Evolutionary conservation across 2,329 filamentous ascomycete genomes (phyloP).

Genomic region (Emericellopsis atlantica): DNA sequence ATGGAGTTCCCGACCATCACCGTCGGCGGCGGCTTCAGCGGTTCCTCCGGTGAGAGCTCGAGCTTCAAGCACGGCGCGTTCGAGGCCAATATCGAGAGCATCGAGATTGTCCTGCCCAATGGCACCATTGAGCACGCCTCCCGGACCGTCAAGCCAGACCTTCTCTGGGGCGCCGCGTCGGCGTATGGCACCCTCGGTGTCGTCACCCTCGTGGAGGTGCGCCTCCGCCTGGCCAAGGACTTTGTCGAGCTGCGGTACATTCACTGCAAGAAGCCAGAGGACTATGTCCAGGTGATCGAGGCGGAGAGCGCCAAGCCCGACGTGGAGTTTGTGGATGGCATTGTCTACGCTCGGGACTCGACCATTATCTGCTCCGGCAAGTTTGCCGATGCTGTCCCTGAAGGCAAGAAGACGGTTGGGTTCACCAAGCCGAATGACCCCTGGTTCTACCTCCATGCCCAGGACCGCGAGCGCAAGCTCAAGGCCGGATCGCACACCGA

Average conservation of each 20-base stretch:
- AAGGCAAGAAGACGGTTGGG: slow-evolving; percentile 17
- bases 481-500: slow-evolving; percentile 5
- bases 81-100: slow-evolving; percentile 44
- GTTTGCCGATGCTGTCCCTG: slow-evolving; percentile 33
- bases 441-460: slow-evolving; percentile 63
- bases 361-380: slow-evolving; percentile 50
- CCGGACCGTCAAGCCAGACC: slow-evolving; percentile 37
- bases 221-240: slow-evolving; percentile 37
- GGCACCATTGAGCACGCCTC: slow-evolving; percentile 45
- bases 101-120: slow-evolving; percentile 53
- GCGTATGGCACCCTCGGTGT: slow-evolving; percentile 57
- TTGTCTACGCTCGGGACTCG: slow-evolving; percentile 42
- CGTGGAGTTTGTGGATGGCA: slow-evolving; percentile 57
- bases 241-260: slow-evolving; percentile 48
- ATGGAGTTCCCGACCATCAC: slow-evolving; percentile 67
- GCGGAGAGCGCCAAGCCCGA: slow-evolving; percentile 22
- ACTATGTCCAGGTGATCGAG: slow-evolving; percentile 28
- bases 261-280: slow-evolving; percentile 24
- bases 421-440: slow-evolving; percentile 51
- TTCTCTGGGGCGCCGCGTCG: slow-evolving; percentile 53
- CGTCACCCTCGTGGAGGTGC: slow-evolving; percentile 49
- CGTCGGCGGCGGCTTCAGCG: slow-evolving; percentile 54
- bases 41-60: slow-evolving; percentile 56
- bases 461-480: slow-evolving; percentile 22
- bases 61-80: slow-evolving; percentile 57